Conservation (phyloP, 2,329 filamentous ascomycete genomes). For the Alternaria metachromatica region DNA sequence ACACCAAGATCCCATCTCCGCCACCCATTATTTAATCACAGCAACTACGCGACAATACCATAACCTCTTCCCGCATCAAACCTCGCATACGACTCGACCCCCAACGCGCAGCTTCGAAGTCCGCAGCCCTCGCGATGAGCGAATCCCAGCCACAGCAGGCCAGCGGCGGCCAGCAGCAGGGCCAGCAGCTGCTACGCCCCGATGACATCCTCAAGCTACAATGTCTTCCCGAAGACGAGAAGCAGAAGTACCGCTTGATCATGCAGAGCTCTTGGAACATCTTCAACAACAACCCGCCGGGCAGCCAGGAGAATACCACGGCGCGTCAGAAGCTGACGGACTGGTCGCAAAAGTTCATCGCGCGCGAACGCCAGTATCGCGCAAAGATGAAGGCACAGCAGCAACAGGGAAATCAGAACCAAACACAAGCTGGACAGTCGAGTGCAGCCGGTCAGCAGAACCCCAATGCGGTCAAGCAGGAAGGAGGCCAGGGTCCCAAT, state of each 20-base stretch:
- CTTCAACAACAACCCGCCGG: conserved; percentile 57
- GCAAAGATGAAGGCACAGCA: conserved; percentile 45
- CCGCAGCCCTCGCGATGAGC: conserved; percentile 38
- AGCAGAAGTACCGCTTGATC: conserved; percentile 61
- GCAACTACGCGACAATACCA: neutral
- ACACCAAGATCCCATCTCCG: neutral
- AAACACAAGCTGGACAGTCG: conserved; percentile 31
- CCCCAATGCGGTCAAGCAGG: conserved; percentile 33
- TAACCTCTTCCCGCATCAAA: neutral
- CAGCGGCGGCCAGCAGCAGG: conserved; percentile 29
- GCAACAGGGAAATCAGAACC: conserved; percentile 25
- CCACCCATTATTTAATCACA: neutral
- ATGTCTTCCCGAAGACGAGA: conserved; percentile 60
- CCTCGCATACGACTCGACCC: neutral
- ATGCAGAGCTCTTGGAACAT: conserved; percentile 63
- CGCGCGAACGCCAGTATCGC: conserved; percentile 52
- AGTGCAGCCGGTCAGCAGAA: conserved; percentile 39
- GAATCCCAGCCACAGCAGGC: conserved; percentile 42
- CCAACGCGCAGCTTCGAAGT: conserved; percentile 15
- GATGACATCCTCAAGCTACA: conserved; percentile 46
- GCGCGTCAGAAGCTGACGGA: conserved; percentile 60
- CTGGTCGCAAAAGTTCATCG: conserved; percentile 60
- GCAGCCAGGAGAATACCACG: conserved; percentile 57
- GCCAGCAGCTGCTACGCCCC: conserved; percentile 37
- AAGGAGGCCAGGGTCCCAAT: conserved; percentile 17